Base-by-base conservation (phyloP, 78 protist species). In the Dictyostelium brefeldianum region DNA sequence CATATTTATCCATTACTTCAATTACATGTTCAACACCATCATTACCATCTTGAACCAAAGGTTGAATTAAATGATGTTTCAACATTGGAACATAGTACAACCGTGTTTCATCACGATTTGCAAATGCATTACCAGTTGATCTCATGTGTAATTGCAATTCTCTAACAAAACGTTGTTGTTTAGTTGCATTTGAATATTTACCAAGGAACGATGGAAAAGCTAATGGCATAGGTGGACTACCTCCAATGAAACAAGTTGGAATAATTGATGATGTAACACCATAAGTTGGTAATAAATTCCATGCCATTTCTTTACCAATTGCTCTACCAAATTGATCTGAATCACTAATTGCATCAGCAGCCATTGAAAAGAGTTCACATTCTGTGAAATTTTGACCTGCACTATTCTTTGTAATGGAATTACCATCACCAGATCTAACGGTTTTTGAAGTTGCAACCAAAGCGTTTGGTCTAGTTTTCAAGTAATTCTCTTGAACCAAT, bases 401-500 rank as follows among this genome's bases (percentile, higher is more conserved):
- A 11, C 36, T 51, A 36, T 2, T 36, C 43, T 36, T 36, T 36
- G 43, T 36, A 36, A 36, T 2, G 1, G 43, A 36, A 36, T 36
- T 36, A 36, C 43, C 43, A 36, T 36, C 43, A 1, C 1, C 15
- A 43, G 8, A 0, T 12, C 46, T 27, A 20, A 0, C n/a, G 25
- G 31, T 51, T 36, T 36, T 36, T 36, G 43, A 36, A 36, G 43
- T 36, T 36, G 43, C 5, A 3, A 36, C 43, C 43, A 36, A 36
- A 17, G 9, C 20, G 5, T n/a, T n/a, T 18, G 96, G 80, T 54
- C 8, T 46, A 0, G 25, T 81, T n/a, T 17, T 22, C 22, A 89
- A 47, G 53, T 95, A 95, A 77, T 95, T 95, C 31, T 89, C 95
- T 27, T 96, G 97, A 59, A 95, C 25, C 0, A 96, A 7, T 14